Conservation (phyloP, 495 filamentous ascomycete genomes). For the Elasticomyces elasticus region DNA sequence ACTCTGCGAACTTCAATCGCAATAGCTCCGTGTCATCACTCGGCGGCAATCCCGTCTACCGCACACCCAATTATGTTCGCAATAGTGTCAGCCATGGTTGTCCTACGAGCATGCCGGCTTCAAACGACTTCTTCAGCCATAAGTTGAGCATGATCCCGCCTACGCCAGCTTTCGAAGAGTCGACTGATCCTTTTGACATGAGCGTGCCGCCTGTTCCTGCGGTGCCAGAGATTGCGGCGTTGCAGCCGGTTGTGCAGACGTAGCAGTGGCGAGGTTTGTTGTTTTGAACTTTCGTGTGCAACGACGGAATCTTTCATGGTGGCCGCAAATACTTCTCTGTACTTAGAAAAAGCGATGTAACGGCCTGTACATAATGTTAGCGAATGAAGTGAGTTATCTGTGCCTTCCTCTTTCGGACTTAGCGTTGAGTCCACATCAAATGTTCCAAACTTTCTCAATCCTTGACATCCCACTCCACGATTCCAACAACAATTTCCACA, state of each 20-base stretch:
- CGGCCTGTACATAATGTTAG: not conserved
- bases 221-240: constrained; percentile 6
- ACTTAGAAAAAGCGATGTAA: not conserved
- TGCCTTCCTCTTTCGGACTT: not conserved
- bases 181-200: constrained; percentile 16
- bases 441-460: too few species aligned
- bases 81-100: constrained; percentile 17
- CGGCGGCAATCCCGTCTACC: constrained; percentile 11
- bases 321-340: too few species aligned
- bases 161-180: constrained; percentile 15
- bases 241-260: not conserved
- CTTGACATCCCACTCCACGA: too few species aligned
- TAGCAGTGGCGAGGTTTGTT: too few species aligned
- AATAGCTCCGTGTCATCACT: not conserved
- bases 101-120: constrained; percentile 7
- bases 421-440: too few species aligned
- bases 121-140: constrained; percentile 1
- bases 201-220: constrained; percentile 9
- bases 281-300: not conserved
- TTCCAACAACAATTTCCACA: too few species aligned
- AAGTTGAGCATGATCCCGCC: constrained; percentile 14
- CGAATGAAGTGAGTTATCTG: not conserved
- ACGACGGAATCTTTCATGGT: too few species aligned
- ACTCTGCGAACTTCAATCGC: constrained; percentile 1
- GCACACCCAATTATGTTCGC: constrained; percentile 17